Evolutionary conservation across 805 yeast species (phyloP).

Genomic region (Candida insectalens): DNA sequence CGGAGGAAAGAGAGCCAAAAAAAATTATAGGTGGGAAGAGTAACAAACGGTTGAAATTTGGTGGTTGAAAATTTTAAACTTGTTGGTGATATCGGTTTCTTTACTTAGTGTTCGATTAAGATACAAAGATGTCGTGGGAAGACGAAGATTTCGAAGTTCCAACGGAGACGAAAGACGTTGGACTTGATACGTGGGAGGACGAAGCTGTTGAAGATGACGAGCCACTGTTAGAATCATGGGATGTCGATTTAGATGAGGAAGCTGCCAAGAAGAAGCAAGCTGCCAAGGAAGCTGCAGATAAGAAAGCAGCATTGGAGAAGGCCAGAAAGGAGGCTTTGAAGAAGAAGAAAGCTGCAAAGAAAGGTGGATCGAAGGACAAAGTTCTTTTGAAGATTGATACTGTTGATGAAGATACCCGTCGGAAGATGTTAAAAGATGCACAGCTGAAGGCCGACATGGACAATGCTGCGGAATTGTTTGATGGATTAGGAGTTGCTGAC

Average conservation of each 20-base stretch:
- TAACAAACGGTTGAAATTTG: neutral
- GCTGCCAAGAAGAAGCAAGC: conserved; percentile 22
- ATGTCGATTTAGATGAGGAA: conserved; percentile 65
- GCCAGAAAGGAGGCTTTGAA: conserved; percentile 11
- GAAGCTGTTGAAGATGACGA: conserved; percentile 58
- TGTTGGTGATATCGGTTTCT: too few relatives aligned
- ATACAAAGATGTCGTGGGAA: conserved; percentile 30
- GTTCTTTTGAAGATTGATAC: conserved; percentile 49
- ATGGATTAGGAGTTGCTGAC: conserved; percentile 51
- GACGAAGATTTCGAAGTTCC: conserved; percentile 86
- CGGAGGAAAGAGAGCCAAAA: too few relatives aligned
- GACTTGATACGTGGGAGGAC: conserved; percentile 72
- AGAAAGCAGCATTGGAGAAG: conserved; percentile 8
- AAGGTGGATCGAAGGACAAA: conserved; percentile 29
- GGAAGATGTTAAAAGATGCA: conserved; percentile 66
- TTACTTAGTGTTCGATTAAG: too few relatives aligned
- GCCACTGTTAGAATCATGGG: conserved; percentile 85
- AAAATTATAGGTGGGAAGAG: too few relatives aligned
- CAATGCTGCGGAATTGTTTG: conserved; percentile 88
- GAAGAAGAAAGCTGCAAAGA: conserved; percentile 31
- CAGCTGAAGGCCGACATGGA: conserved; percentile 81
- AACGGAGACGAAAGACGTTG: conserved; percentile 23
- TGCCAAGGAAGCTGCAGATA: conserved; percentile 19
- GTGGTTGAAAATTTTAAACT: neutral
- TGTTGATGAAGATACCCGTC: conserved; percentile 66